A percentile compares a stretch with the other conserved stretches of the same genome.
Conservation (phyloP, 2,329 filamentous ascomycete species). For the Tolypocladium album region DNA sequence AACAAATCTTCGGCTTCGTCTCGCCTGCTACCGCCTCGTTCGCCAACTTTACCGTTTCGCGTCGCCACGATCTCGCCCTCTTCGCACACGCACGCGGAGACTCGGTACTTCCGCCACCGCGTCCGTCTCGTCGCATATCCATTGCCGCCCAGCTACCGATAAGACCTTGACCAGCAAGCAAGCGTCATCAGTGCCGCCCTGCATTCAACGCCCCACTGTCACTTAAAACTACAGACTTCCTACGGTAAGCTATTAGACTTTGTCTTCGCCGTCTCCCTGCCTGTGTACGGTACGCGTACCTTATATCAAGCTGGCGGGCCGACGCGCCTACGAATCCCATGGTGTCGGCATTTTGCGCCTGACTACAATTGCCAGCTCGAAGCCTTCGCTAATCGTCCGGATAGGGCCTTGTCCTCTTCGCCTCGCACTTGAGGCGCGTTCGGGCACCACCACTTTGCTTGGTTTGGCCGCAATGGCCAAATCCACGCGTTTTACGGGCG, state of each 20-base stretch:
- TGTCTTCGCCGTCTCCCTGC: constrained; percentile 1
- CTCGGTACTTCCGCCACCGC: background rate
- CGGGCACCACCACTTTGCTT: background rate
- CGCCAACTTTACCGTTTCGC: background rate
- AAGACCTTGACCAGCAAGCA: background rate
- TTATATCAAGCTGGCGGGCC: background rate
- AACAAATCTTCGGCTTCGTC: background rate
- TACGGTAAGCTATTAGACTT: constrained; percentile 1
- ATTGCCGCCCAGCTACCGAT: background rate
- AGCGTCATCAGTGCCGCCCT: constrained; percentile 1
- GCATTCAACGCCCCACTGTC: constrained; percentile 3
- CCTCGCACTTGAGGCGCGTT: constrained; percentile 1
- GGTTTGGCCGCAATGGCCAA: constrained; percentile 41
- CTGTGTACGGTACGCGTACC: background rate
- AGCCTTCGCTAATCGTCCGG: background rate
- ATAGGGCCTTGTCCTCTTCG: background rate
- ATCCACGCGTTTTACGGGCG: constrained; percentile 33
- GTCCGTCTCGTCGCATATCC: background rate
- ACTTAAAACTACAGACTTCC: background rate
- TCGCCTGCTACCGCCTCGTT: background rate
- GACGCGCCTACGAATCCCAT: background rate
- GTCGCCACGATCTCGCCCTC: background rate
- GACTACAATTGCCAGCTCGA: background rate
- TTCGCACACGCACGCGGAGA: background rate
- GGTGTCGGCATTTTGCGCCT: too few relatives aligned